These are phyloP conservation scores for Phycomyces nitens DNA, from an alignment of 192 early-diverging fungal genomes.

Conservation along the genomic window DNA sequence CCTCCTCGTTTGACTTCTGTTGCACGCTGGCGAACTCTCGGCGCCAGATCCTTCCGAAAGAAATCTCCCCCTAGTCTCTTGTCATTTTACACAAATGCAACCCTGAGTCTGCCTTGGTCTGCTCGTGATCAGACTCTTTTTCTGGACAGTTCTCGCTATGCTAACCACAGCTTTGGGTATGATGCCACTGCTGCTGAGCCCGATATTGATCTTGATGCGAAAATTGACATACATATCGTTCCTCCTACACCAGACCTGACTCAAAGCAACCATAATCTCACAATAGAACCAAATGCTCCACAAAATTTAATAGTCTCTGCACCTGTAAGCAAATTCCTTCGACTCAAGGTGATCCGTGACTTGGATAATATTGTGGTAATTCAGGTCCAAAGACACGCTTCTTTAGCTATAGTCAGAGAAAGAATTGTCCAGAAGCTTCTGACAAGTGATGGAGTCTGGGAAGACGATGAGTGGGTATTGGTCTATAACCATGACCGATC, in stretches of 20 bases:
- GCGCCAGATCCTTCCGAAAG: neutral
- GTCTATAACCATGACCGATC: neutral
- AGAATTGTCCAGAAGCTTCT: neutral
- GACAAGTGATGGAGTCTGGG: neutral
- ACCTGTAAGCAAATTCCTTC: neutral
- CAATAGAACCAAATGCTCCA: neutral
- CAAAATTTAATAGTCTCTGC: neutral
- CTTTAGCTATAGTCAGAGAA: neutral
- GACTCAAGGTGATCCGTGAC: constrained; percentile 10
- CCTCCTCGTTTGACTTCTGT: neutral
- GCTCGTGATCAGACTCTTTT: neutral
- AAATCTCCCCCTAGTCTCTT: neutral
- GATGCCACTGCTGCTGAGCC: too few relatives aligned
- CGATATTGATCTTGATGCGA: too few relatives aligned
- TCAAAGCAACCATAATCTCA: too few relatives aligned
- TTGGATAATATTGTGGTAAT: constrained; percentile 14
- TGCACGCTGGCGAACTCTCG: neutral
- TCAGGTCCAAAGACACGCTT: neutral
- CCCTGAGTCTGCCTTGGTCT: neutral
- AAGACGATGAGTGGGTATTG: neutral
- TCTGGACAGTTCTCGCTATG: neutral
- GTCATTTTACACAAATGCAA: neutral
- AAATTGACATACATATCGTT: too few relatives aligned
- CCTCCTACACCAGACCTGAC: too few relatives aligned
- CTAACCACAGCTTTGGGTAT: too few relatives aligned